Evolutionary conservation across 495 filamentous ascomycete genomes (phyloP).

Genomic region (Annulohypoxylon stygium): DNA sequence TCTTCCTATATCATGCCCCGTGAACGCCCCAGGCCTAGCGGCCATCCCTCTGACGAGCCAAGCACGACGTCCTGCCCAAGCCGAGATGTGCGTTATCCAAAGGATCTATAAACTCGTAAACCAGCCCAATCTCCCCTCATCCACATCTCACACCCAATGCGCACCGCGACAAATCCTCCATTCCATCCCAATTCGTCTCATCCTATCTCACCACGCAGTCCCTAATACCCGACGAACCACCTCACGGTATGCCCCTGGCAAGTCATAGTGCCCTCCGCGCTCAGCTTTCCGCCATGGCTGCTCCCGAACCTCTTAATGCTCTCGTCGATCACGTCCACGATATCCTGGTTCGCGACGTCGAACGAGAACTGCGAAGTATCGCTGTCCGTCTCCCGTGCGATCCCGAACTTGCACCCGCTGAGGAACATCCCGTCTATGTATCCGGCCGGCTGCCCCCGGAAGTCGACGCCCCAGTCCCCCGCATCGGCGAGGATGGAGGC

Average conservation of each 20-base stretch:
- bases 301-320: constrained; percentile 28
- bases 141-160: background rate
- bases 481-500: constrained; percentile 28
- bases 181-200: background rate
- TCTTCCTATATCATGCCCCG: background rate
- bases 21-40: constrained; percentile 21
- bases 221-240: constrained; percentile 39
- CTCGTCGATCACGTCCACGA: constrained; percentile 39
- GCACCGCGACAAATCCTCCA: background rate
- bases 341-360: constrained; percentile 43
- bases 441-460: constrained; percentile 30
- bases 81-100: background rate
- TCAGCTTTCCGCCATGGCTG: constrained; percentile 31
- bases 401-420: constrained; percentile 29
- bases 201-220: background rate
- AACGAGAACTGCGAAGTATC: constrained; percentile 28
- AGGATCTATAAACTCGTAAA: background rate
- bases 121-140: background rate
- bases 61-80: background rate
- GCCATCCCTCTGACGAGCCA: constrained; percentile 19
- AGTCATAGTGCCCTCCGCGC: constrained; percentile 44
- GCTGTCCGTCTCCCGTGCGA: constrained; percentile 29
- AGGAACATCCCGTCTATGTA: constrained; percentile 29
- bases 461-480: constrained; percentile 46
- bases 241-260: constrained; percentile 36